Percentiles rank a stretch among this genome's conserved stretches.
Evolutionary conservation across 768 basidiomycete species (phyloP).

Genomic region (Pleurotus ostreatus): DNA sequence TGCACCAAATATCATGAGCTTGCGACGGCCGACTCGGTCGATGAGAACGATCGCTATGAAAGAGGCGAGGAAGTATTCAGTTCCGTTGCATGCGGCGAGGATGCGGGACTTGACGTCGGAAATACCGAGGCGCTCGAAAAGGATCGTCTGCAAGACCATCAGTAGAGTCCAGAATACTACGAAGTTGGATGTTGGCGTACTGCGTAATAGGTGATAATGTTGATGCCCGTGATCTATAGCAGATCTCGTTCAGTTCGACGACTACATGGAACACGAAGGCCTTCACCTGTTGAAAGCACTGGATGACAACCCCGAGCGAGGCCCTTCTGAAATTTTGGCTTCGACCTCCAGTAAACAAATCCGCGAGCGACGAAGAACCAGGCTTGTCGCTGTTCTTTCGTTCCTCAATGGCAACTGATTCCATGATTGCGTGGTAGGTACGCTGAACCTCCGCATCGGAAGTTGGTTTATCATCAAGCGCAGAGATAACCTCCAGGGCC

Average conservation of each 20-base stretch:
- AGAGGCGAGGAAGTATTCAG: constrained; percentile 45
- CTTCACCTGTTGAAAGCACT: constrained; percentile 60
- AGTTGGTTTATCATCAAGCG: constrained; percentile 48
- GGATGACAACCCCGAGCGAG: constrained; percentile 49
- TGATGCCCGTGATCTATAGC: constrained; percentile 53
- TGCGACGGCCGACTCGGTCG: constrained; percentile 44
- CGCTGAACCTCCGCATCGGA: constrained; percentile 42
- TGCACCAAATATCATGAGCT: constrained; percentile 52
- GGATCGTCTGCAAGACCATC: constrained; percentile 36
- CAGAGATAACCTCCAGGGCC: constrained; percentile 58
- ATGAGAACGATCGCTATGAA: constrained; percentile 42
- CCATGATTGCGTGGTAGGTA: constrained; percentile 51
- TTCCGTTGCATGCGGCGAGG: constrained; percentile 48
- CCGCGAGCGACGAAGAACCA: constrained; percentile 35
- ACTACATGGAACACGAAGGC: not conserved
- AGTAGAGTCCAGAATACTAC: not conserved
- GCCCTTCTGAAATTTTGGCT: constrained; percentile 60
- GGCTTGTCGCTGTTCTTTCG: constrained; percentile 8
- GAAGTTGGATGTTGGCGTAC: constrained; percentile 8
- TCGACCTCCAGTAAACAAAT: constrained; percentile 52
- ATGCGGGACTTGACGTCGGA: constrained; percentile 46
- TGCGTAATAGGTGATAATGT: constrained; percentile 59
- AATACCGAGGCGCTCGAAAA: constrained; percentile 55
- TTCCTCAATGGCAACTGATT: constrained; percentile 45
- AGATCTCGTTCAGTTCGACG: not conserved